Evolutionary conservation across 2,329 filamentous ascomycete genomes (phyloP), one percentile per base, ranked within the genome.

Genomic region (Trichoderma sp.): DNA sequence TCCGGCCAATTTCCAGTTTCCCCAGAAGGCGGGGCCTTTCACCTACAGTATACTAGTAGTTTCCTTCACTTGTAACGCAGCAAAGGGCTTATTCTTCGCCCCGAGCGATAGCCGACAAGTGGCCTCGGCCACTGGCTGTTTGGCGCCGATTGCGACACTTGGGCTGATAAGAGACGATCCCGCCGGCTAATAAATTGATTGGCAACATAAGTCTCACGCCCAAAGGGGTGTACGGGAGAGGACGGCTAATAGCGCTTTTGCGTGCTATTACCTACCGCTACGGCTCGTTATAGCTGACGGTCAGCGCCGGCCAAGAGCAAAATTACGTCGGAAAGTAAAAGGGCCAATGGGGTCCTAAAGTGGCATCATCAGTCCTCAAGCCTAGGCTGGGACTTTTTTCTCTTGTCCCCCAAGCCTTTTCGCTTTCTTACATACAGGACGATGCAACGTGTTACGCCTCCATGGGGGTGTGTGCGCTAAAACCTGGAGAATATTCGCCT

Each of bases 381-480:
- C 34, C 39, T 32, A 26, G 54, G 63, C 26, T 49, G 63, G 63
- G 63, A 49, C 28, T n/a, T 66, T 58, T 49, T 43, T 7, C 26
- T 56, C 16, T 54, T 54, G 14, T 30, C 4, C 26, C 51, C 8
- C 2, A 43, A n/a, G 8, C 26, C 28, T 21, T 59, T 14, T 58
- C 37, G 7, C 10, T 49, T 58, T 58, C 39, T 66, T 32, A 18
- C n/a, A n/a, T n/a, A n/a, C n/a, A n/a, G n/a, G n/a, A n/a, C 63
- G 63, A 66, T 66, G 63, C 63, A 66, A 66, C 63, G 63, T 66
- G 63, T 59, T 66, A 66, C 63, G 63, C 54, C 63, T 66, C 37
- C 52, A 66, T 58, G 63, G 52, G 51, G 63, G 54, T n/a, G 46
- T n/a, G 18, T 49, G 37, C 52, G 46, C 51, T 56, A 58, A 49